Conservation (phyloP, 108 stramenopile species). For the Phaeodactylum tricornutum region DNA sequence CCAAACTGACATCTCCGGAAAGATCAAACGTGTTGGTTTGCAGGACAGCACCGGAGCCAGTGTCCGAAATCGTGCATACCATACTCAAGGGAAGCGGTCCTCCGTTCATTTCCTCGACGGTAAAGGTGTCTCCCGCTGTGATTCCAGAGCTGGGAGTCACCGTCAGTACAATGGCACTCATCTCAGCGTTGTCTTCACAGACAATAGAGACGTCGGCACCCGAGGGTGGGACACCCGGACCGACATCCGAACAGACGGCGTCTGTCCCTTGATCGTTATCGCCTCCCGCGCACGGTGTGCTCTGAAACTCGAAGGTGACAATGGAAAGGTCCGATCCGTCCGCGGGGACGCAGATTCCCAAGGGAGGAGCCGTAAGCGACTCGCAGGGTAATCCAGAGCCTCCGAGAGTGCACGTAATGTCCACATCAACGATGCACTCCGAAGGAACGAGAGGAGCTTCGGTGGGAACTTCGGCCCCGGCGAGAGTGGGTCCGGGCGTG, state of each 20-base stretch:
- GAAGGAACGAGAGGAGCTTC: neutral
- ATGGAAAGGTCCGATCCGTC: neutral
- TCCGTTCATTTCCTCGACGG: neutral
- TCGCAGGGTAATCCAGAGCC: neutral
- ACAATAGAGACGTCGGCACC: neutral
- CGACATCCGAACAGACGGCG: neutral
- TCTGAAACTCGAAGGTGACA: neutral
- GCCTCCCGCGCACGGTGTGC: neutral
- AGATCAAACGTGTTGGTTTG: constrained; percentile 1
- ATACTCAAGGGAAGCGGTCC: neutral
- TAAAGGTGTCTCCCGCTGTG: neutral
- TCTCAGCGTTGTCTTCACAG: neutral
- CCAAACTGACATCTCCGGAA: neutral
- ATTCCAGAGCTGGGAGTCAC: neutral
- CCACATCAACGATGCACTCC: neutral
- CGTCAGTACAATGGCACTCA: neutral
- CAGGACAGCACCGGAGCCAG: neutral
- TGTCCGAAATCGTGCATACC: neutral
- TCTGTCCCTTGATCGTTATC: constrained; percentile 1
- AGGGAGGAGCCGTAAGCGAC: neutral
- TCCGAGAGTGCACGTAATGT: neutral
- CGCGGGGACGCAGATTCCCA: neutral
- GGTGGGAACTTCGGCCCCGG: too few species aligned
- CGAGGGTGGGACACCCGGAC: neutral
- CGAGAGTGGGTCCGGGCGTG: too few species aligned